These are phyloP conservation scores for Syncephalastrum sp. DNA, from an alignment of 371 early-diverging fungal species.

Conservation along the genomic window DNA sequence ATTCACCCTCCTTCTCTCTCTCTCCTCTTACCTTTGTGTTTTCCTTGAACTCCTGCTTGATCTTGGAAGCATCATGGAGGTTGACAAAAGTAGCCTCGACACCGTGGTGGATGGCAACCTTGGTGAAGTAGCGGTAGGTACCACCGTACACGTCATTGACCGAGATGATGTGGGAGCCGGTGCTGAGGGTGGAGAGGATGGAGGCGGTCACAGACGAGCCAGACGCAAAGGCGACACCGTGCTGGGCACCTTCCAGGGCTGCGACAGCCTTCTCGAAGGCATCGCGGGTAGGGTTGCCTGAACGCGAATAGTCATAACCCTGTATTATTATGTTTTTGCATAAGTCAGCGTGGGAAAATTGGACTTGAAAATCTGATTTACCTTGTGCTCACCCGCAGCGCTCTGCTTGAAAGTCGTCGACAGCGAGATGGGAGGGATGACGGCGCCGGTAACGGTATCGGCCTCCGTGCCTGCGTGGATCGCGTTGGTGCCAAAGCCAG, in stretches of 20 bases:
- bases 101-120: constrained; percentile 76
- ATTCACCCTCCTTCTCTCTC: constrained; percentile 7
- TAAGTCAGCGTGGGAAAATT: constrained; percentile 10
- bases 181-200: constrained; percentile 69
- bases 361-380: constrained; percentile 29
- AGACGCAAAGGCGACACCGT: constrained; percentile 93
- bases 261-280: constrained; percentile 92
- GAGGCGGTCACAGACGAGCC: constrained; percentile 94
- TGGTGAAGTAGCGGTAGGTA: constrained; percentile 95
- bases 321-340: constrained; percentile 18
- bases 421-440: constrained; percentile 93
- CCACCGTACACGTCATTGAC: constrained; percentile 98
- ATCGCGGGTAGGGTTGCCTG: constrained; percentile 91
- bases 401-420: constrained; percentile 96
- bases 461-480: constrained; percentile 91
- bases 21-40: constrained; percentile 63
- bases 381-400: constrained; percentile 87
- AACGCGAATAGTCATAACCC: constrained; percentile 96
- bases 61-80: constrained; percentile 72
- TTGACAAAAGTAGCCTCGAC: constrained; percentile 89
- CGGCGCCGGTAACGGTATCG: constrained; percentile 86
- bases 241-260: constrained; percentile 85
- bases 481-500: constrained; percentile 86
- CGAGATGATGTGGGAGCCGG: constrained; percentile 84
- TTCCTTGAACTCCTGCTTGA: constrained; percentile 62